Evolutionary conservation across 164 flowering plant species (phyloP), one percentile per base, ranked within the genome.

Genomic region (Taxillus chinensis): DNA sequence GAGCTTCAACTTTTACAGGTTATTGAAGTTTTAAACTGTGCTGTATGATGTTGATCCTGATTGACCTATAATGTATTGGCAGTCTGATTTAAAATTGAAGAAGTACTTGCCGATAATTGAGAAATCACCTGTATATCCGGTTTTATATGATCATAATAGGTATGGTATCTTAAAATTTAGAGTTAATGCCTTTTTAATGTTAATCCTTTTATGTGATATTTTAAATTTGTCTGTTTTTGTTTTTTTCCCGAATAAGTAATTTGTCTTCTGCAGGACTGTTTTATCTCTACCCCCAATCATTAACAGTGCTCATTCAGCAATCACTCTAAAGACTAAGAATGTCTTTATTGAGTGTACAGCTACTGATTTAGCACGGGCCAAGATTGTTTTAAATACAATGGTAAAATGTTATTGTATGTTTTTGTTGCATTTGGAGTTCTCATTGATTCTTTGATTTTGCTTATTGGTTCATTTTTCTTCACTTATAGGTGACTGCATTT

Each of bases 271-370:
- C 92, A 93, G 99, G 77, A 91, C 86, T 63, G 99, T 95, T 58
- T 49, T 95, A 68, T 95, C 99, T 61, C 61, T 91, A 55, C 99
- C 97, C 1, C 97, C 99, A 10, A 91, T 95, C 41, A 95, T 95
- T 16, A 89, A 95, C 80, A 85, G 99, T 66, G 90, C 93, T 46
- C 96, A 83, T 77, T 95, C 99, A 40, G 99, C 99, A 57, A 90
- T 95, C 45, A 76, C 80, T 48, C 65, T 86, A 55, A 75, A 82
- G 76, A 95, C 99, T 42, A 89, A 82, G 80, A 91, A 87, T 77
- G 93, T 95, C 39, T 82, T 95, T 70, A 85, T 95, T 68, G 99
- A 95, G 74, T 91, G 99, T 67, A 89, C 96, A 39, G 97, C 95
- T 49, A 89, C 95, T 68, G 99, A 95, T 73, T 76, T 91, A 68